phyloP scores from a whole-genome alignment of 2,329 filamentous ascomycete genomes.

The Pseudogymnoascus destructans region DNA sequence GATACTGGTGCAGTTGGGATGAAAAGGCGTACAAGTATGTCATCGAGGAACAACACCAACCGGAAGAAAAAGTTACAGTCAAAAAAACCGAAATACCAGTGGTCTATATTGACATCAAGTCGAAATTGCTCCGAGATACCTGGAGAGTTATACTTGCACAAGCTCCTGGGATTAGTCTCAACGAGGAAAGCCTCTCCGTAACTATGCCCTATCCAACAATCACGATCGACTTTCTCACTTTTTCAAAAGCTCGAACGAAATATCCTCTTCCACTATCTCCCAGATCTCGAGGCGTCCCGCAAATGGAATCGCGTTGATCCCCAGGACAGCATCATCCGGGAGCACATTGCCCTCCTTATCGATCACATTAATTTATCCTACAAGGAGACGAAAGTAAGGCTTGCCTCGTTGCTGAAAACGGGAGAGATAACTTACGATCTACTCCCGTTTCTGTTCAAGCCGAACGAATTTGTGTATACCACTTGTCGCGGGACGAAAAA shows the following conservation, averaged over 20 bases:
- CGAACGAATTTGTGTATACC: constrained; percentile 6
- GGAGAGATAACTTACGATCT: constrained; percentile 10
- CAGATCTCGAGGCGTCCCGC: too few relatives aligned
- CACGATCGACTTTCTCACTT: constrained; percentile 4
- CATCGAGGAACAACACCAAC: constrained; percentile 8
- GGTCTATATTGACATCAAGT: constrained; percentile 12
- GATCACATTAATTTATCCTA: too few relatives aligned
- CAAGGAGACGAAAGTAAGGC: too few relatives aligned
- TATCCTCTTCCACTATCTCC: constrained; percentile 14
- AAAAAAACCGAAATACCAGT: constrained; percentile 8
- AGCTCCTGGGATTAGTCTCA: constrained; percentile 2
- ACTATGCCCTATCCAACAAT: background rate
- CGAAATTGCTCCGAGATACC: constrained; percentile 7
- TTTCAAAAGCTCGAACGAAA: constrained; percentile 14
- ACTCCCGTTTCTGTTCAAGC: too few relatives aligned
- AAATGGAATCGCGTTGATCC: too few relatives aligned
- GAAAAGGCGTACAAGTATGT: too few relatives aligned
- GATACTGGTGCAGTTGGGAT: too few relatives aligned
- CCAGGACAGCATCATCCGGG: too few relatives aligned
- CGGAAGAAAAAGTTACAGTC: background rate
- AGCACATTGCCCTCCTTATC: too few relatives aligned
- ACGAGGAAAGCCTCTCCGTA: constrained; percentile 10
- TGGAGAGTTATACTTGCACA: too few relatives aligned
- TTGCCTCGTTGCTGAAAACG: too few relatives aligned
- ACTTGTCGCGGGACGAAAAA: constrained; percentile 4